Evolutionary conservation across 2,329 filamentous ascomycete genomes (phyloP).

Genomic region (Botrytis fragariae): DNA sequence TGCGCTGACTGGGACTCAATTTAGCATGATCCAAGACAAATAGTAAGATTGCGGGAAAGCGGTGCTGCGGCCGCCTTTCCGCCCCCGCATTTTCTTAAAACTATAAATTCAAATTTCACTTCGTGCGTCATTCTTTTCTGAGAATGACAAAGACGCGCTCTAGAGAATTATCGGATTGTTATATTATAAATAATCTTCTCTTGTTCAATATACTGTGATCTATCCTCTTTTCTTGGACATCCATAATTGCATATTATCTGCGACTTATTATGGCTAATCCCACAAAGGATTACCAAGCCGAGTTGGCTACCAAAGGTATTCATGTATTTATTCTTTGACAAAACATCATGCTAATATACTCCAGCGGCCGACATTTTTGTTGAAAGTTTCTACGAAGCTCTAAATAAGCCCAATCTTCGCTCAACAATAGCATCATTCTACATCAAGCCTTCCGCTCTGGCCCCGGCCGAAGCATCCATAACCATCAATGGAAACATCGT

Average conservation of each 20-base stretch:
- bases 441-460: constrained; percentile 54
- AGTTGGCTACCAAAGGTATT: constrained; percentile 39
- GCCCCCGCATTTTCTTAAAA: constrained; percentile 13
- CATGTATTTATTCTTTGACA: background rate
- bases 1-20: background rate
- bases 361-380: constrained; percentile 70
- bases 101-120: background rate
- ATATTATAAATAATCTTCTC: background rate
- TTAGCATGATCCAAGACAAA: background rate
- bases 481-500: constrained; percentile 74
- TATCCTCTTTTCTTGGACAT: background rate
- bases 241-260: background rate
- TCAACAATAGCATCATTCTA: constrained; percentile 66
- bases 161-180: background rate
- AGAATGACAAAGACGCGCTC: background rate
- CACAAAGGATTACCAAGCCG: constrained; percentile 46
- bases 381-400: constrained; percentile 71
- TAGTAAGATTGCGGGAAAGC: background rate
- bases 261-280: constrained; percentile 41
- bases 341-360: constrained; percentile 13
- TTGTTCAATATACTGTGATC: background rate
- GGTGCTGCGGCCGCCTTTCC: background rate
- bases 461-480: constrained; percentile 63
- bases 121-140: constrained; percentile 1
- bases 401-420: constrained; percentile 55